Conservation (phyloP, 371 early-diverging fungal genomes). For the Syncephalis fuscata region DNA sequence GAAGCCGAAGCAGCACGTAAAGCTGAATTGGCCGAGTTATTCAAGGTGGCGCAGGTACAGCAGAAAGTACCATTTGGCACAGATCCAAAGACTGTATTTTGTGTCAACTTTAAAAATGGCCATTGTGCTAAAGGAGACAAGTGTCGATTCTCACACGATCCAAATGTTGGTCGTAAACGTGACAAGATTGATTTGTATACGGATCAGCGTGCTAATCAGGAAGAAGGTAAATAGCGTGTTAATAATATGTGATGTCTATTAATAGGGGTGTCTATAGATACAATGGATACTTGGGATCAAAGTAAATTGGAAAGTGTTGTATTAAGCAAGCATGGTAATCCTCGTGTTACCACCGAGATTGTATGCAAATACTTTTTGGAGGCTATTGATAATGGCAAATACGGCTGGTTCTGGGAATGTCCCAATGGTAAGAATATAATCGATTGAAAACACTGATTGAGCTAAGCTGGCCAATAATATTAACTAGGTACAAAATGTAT, state of each 20-base stretch:
- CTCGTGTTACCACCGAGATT: slow-evolving; percentile 82
- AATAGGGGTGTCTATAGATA: too few relatives aligned
- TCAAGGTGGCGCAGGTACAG: slow-evolving; percentile 69
- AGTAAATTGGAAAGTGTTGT: slow-evolving; percentile 79
- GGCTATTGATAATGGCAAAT: slow-evolving; percentile 93
- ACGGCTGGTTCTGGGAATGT: slow-evolving; percentile 99
- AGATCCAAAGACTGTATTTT: slow-evolving; percentile 97
- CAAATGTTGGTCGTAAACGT: slow-evolving; percentile 73
- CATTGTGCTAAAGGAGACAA: slow-evolving; percentile 82
- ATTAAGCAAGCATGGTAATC: slow-evolving; percentile 63
- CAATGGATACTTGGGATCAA: slow-evolving; percentile 95
- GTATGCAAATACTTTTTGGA: slow-evolving; percentile 99
- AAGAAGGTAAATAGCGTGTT: slow-evolving; percentile 13
- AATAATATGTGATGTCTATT: not conserved
- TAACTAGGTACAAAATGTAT: slow-evolving; percentile 52
- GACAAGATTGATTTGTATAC: slow-evolving; percentile 87
- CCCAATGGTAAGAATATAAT: slow-evolving; percentile 64
- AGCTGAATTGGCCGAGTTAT: slow-evolving; percentile 70
- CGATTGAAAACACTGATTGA: not conserved
- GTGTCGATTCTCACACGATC: slow-evolving; percentile 98
- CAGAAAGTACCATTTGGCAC: slow-evolving; percentile 98
- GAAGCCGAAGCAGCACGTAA: slow-evolving; percentile 51
- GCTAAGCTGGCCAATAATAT: not conserved
- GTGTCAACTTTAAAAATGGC: slow-evolving; percentile 86
- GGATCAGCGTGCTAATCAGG: slow-evolving; percentile 52